Conservation (phyloP, 768 basidiomycete species). For the Suillus subaureus region DNA sequence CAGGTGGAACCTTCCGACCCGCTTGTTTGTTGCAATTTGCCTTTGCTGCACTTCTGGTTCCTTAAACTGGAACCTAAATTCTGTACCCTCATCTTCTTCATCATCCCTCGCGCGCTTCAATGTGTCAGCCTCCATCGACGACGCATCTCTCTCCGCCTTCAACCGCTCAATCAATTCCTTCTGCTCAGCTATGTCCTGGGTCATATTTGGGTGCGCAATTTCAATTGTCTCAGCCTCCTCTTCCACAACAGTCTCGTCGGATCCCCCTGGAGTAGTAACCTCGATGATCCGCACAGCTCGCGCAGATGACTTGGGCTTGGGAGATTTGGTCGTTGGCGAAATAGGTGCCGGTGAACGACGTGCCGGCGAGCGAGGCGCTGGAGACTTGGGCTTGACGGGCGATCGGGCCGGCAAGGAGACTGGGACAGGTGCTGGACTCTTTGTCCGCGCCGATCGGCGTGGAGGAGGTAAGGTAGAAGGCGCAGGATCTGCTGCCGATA, state of each 20-base stretch:
- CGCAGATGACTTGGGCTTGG: constrained; percentile 25
- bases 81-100: constrained; percentile 52
- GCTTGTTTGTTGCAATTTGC: constrained; percentile 62
- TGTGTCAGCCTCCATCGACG: constrained; percentile 27
- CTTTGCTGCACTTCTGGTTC: constrained; percentile 65
- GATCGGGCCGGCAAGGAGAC: constrained; percentile 11
- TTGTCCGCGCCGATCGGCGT: constrained; percentile 45
- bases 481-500: constrained; percentile 18
- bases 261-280: constrained; percentile 50
- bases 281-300: constrained; percentile 29
- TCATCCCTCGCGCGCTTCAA: constrained; percentile 50
- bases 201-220: constrained; percentile 62
- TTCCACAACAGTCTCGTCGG: constrained; percentile 68
- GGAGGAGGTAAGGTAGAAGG: constrained; percentile 39
- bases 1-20: constrained; percentile 56
- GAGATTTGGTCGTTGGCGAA: constrained; percentile 40
- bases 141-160: constrained; percentile 59
- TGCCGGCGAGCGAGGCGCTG: constrained; percentile 36
- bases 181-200: constrained; percentile 77
- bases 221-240: constrained; percentile 62
- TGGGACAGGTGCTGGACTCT: constrained; percentile 39
- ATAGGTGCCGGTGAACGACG: constrained; percentile 30
- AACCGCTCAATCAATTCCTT: constrained; percentile 73
- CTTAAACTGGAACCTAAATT: constrained; percentile 64
- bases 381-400: constrained; percentile 28